phyloP scores from a whole-genome alignment of 1,139 yeast species.

The Hyphopichia buzzinii region DNA sequence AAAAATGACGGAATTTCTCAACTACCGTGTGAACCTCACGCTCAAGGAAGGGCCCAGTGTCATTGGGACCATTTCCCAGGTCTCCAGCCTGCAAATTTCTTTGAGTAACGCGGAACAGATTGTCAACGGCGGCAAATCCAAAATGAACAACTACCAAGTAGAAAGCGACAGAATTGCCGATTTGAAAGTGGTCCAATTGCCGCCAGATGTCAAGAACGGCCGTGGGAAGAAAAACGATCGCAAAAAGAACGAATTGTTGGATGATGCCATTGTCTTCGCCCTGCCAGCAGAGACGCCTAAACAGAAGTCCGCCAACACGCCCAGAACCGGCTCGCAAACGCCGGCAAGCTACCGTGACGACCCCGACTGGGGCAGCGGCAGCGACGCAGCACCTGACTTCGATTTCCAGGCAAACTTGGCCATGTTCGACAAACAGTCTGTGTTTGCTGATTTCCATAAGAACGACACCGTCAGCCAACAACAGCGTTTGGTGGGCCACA shows the following conservation, averaged over 20 bases:
- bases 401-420: constrained; percentile 84
- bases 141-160: constrained; percentile 21
- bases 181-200: constrained; percentile 49
- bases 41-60: constrained; percentile 46
- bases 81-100: constrained; percentile 38
- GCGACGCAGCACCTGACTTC: constrained; percentile 61
- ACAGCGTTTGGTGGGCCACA: constrained; percentile 73
- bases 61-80: constrained; percentile 46
- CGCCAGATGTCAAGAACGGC: constrained; percentile 30
- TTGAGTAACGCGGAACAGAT: constrained; percentile 33
- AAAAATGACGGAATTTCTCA: constrained; percentile 42
- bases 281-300: constrained; percentile 8
- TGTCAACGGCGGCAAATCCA: constrained; percentile 10
- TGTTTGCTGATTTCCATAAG: constrained; percentile 72
- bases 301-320: constrained; percentile 8
- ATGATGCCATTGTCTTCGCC: constrained; percentile 30
- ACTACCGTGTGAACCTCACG: constrained; percentile 51
- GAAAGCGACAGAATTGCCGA: constrained; percentile 41
- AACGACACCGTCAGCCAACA: constrained; percentile 60
- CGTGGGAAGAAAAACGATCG: constrained; percentile 16
- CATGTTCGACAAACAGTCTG: constrained; percentile 77
- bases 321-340: constrained; percentile 11
- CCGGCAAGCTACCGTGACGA: constrained; percentile 10
- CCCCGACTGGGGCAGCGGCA: constrained; percentile 49
- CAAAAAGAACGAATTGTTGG: constrained; percentile 12